phyloP scores from a whole-genome alignment of 495 filamentous ascomycete genomes.

The Xylaria intraflava region DNA sequence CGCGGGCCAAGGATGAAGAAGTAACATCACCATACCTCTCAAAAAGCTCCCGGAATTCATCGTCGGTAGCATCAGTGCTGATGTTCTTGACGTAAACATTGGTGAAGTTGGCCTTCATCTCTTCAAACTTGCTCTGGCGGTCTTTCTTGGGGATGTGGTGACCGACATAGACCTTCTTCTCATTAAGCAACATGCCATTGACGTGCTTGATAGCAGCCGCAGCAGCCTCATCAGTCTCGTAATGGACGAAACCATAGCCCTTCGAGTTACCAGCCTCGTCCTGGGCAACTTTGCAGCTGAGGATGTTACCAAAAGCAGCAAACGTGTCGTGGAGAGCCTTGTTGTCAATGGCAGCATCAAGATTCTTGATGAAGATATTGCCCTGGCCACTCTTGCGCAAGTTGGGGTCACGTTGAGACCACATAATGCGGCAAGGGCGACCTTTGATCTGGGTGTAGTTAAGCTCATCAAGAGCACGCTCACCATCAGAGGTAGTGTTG shows the following conservation, averaged over 20 bases:
- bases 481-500: conserved; percentile 92
- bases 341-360: conserved; percentile 98
- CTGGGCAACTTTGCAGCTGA: conserved; percentile 98
- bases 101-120: conserved; percentile 99
- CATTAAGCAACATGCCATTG: conserved; percentile 98
- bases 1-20: conserved; percentile 87
- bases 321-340: conserved; percentile 99
- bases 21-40: conserved; percentile 90
- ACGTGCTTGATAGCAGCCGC: conserved; percentile 98
- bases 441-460: conserved; percentile 99
- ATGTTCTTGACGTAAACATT: conserved; percentile 99
- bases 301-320: conserved; percentile 96
- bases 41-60: conserved; percentile 90
- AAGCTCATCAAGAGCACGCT: conserved; percentile 96
- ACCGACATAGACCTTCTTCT: conserved; percentile 99
- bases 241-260: conserved; percentile 99
- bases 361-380: conserved; percentile 99
- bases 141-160: conserved; percentile 99
- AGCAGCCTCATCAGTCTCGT: conserved; percentile 97
- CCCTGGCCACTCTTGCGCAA: conserved; percentile 98
- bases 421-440: conserved; percentile 99
- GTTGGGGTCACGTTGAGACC: conserved; percentile 98
- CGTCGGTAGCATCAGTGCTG: conserved; percentile 75
- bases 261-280: conserved; percentile 94
- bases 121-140: conserved; percentile 99